Base-by-base conservation (phyloP, 495 filamentous ascomycete species). In the Lasiosphaeria miniovina region DNA sequence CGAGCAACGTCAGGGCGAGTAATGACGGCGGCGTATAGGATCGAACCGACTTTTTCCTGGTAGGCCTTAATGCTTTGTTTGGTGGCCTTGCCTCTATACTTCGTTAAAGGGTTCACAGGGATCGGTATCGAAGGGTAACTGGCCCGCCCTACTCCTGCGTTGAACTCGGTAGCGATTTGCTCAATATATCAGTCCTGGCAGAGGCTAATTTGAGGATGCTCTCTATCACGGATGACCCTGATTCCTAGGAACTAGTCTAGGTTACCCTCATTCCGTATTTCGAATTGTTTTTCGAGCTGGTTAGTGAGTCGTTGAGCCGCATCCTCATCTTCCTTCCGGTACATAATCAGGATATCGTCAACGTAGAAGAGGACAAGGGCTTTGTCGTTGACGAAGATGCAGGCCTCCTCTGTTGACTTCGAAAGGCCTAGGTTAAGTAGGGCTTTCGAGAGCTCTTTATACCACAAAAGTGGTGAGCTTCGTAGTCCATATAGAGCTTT, bases 1-100 rank as follows among this genome's bases (percentile, higher is more conserved):
- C 15, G 17, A 6, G 46, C 46, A 7, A 49, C n/a, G n/a, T 49
- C 46, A 5, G 46, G 46, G 5, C n/a, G 12, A 5, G 17, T 49
- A n/a, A 49, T 49, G 6, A 49, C 17, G n/a, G 46, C 46, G 5
- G 46, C 5, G 46, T 49, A 49, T 5, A 49, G 46, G n/a, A 49
- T 49, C 5, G 46, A 49, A n/a, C 46, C 46, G 14, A 49, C 46
- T n/a, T n/a, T n/a, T n/a, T 49, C 46, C n/a, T 49, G 17, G 46
- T 49, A 49, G 5, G 5, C 6, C 46, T 49, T 49, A n/a, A 49
- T 31, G 6, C 17, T n/a, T n/a, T n/a, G 14, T 6, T 6, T 5
- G 6, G 46, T 7, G 17, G 46, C 46, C 17, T 49, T 5, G 46
- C 46, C 46, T n/a, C 6, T 6, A 6, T n/a, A 49, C 17, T 49